Evolutionary conservation across 2,329 filamentous ascomycete genomes (phyloP), one percentile per base, ranked within the genome.

Genomic region (Ceratocystis albifundus): DNA sequence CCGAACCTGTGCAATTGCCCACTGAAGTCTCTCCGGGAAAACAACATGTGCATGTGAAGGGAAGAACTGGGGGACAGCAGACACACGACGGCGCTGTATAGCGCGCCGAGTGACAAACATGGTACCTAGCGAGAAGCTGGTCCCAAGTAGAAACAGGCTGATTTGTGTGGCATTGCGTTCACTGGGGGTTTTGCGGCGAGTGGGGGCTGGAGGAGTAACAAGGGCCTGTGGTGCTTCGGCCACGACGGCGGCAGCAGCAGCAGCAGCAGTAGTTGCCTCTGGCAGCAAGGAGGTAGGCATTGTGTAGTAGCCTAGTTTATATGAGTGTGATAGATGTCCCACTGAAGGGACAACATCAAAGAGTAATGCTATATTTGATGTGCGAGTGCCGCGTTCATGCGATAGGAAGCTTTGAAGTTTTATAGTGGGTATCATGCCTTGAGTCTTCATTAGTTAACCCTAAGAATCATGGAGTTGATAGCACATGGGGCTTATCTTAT

Each of bases 101-200:
- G 90, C 81, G 63, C 92, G 85, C 36, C 88, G 82, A 1, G 89
- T 88, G 36, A 96, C 78, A 65, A 87, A 73, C 1, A 88, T 79
- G 0, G 90, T 89, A 69, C 91, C 80, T 25, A 83, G 78, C 70
- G 95, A 82, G 76, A 96, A 95, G 66, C 84, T 80, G 10, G 88
- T 81, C 53, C 93, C 93, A 68, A 86, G 85, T 71, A 87, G 79
- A 75, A 94, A 87, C 68, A 96, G 76, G 28, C 84, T 80, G 15
- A 90, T 75, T 74, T 91, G 87, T 65, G 81, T 81, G 62, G 82
- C 73, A 50, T 79, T 82, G 71, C 84, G 82, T 62, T 76, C 73
- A 17, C 79, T 78, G 63, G 78, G 71, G 64, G 77, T 46, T 57
- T 69, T 70, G 68, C 64, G 50, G 36, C 32, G 68, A 48, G 44